Base-by-base conservation (phyloP, 2,329 filamentous ascomycete species). In the Neopestalotiopsis sp. region DNA sequence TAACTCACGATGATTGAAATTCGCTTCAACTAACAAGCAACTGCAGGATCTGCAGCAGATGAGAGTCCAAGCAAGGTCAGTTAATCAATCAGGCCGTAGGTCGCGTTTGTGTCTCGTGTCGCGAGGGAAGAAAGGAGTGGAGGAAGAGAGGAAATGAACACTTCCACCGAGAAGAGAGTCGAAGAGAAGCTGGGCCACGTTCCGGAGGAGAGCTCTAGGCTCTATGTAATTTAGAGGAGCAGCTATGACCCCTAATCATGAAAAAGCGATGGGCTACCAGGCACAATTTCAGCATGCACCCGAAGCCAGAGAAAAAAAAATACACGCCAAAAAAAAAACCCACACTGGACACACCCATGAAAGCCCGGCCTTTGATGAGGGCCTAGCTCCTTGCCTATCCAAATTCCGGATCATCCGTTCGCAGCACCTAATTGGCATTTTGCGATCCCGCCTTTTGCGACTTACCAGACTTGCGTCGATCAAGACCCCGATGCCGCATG, bases 371-470 rank as follows among this genome's bases (percentile, higher is more conserved):
- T 66, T 49, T 57, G 13, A 58, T 61, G 30, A 32, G 14, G n/a
- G 28, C 30, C 30, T 28, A 13, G 30, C 14, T 30, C 65, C 38
- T 32, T 67, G 65, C 56, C n/a, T 34, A 67, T 67, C 65, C 30
- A 67, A 59, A 67, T 67, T 67, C 65, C 65, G 65, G 65, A 53
- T 45, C 32, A 67, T 67, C 65, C 65, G 65, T 67, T 30, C 59
- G 20, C 38, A 30, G 34, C 24, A 57, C 42, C 61, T 24, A 38
- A 49, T 64, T 32, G 38, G 20, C 20, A 28, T 49, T 20, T 53
- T 49, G 61, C 28, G 34, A 64, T 64, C 61, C 61, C 61, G 40
- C 59, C 59, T 38, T 34, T 34, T 34, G 59, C 7, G 59, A 62
- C 34, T 28, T 28, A 28, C 24, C 24, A 28, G 24, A 28, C 24